Percentiles rank a stretch among this genome's conserved stretches.
Evolutionary conservation across 2,329 filamentous ascomycete genomes (phyloP).

Genomic region (Westerdykella sp.): DNA sequence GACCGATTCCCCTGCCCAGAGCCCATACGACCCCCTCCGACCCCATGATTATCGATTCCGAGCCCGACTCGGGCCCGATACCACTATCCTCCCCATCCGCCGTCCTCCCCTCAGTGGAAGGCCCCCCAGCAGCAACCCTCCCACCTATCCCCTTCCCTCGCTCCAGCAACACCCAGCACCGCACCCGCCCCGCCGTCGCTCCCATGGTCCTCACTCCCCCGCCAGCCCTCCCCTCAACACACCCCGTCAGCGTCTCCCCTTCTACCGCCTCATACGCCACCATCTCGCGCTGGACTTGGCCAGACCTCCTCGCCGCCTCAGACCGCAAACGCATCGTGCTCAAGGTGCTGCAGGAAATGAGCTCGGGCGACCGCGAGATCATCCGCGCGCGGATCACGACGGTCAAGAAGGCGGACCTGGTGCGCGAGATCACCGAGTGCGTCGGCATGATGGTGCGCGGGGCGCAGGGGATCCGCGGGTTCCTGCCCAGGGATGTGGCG

Average conservation of each 20-base stretch:
- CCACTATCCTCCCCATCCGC: too few relatives aligned
- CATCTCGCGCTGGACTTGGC: constrained; percentile 30
- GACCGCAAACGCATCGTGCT: constrained; percentile 44
- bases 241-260: constrained; percentile 3
- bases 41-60: too few relatives aligned
- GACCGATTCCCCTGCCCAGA: too few relatives aligned
- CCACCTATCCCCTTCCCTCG: too few relatives aligned
- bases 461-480: constrained; percentile 19
- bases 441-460: constrained; percentile 17
- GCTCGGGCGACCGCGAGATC: constrained; percentile 11
- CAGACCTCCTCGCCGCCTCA: constrained; percentile 28
- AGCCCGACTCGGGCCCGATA: too few relatives aligned
- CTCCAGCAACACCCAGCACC: too few relatives aligned
- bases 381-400: constrained; percentile 16
- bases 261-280: constrained; percentile 23
- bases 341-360: constrained; percentile 36
- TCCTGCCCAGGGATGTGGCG: constrained; percentile 18
- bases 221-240: too few relatives aligned
- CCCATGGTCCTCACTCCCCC: too few relatives aligned
- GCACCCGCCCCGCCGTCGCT: too few relatives aligned
- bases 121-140: too few relatives aligned
- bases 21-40: too few relatives aligned
- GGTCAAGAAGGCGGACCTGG: constrained; percentile 15
- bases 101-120: too few relatives aligned
- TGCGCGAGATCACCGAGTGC: constrained; percentile 21